Evolutionary conservation across 2,329 filamentous ascomycete species (phyloP).

Genomic region (Cladophialophora carrionii): DNA sequence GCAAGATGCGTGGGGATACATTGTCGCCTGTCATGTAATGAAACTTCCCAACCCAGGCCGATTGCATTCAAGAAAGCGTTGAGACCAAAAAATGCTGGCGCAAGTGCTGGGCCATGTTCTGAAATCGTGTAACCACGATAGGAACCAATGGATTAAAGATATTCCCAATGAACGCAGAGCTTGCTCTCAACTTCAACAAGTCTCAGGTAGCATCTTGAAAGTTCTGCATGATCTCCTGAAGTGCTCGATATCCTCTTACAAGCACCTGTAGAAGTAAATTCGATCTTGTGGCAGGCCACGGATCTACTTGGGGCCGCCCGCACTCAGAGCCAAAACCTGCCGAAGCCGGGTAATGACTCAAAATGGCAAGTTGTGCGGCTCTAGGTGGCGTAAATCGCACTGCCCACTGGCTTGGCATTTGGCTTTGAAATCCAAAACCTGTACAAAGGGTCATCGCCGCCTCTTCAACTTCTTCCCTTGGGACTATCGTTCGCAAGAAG

Average conservation of each 20-base stretch:
- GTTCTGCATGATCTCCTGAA: neutral
- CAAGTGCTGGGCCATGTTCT: neutral
- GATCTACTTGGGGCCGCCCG: neutral
- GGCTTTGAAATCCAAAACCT: constrained; percentile 13
- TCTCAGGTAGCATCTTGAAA: neutral
- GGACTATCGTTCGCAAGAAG: constrained; percentile 53
- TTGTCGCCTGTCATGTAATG: neutral
- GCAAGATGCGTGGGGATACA: neutral
- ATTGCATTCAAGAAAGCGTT: neutral
- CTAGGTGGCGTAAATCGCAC: neutral
- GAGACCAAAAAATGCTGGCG: neutral
- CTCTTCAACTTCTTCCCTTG: constrained; percentile 23
- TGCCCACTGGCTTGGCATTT: constrained; percentile 3
- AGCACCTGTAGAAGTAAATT: neutral
- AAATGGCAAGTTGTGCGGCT: neutral
- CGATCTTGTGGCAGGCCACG: neutral
- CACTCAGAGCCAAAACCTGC: neutral
- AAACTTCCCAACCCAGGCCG: neutral
- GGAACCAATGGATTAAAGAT: neutral
- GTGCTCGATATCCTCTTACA: neutral
- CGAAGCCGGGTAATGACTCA: neutral
- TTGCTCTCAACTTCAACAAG: neutral
- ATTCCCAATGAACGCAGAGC: neutral
- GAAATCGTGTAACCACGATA: neutral
- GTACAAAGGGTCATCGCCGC: constrained; percentile 11